These are phyloP conservation scores for Eucalyptus curtisii DNA, from an alignment of 345 rosid genomes.

Conservation along the genomic window DNA sequence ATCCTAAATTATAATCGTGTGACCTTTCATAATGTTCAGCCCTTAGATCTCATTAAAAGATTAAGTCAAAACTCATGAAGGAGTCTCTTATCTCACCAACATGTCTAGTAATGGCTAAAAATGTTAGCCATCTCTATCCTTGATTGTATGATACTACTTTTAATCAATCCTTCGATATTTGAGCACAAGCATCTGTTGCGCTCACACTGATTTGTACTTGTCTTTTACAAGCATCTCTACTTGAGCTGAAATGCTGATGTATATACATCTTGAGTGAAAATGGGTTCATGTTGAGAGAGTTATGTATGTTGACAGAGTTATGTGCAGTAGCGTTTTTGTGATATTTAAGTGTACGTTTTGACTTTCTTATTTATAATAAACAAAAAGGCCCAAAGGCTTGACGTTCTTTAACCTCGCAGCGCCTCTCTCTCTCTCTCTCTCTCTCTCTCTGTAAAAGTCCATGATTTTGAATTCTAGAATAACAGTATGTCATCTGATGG, in stretches of 20 bases:
- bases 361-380: background rate
- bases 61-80: background rate
- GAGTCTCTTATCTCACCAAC: background rate
- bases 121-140: background rate
- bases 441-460: background rate
- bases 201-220: background rate
- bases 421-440: background rate
- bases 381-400: background rate
- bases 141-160: background rate
- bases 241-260: background rate
- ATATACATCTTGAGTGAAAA: background rate
- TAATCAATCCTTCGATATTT: background rate
- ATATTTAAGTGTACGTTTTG: background rate
- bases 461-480: background rate
- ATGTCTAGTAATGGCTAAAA: background rate
- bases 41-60: background rate
- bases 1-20: background rate
- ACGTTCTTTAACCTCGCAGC: background rate
- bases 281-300: background rate
- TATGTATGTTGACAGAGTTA: too few relatives aligned
- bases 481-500: background rate
- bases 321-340: background rate
- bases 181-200: background rate
- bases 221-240: background rate
- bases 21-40: background rate